Base-by-base conservation (phyloP, 768 basidiomycete genomes). In the Tubosaeta brunneosetosa region DNA sequence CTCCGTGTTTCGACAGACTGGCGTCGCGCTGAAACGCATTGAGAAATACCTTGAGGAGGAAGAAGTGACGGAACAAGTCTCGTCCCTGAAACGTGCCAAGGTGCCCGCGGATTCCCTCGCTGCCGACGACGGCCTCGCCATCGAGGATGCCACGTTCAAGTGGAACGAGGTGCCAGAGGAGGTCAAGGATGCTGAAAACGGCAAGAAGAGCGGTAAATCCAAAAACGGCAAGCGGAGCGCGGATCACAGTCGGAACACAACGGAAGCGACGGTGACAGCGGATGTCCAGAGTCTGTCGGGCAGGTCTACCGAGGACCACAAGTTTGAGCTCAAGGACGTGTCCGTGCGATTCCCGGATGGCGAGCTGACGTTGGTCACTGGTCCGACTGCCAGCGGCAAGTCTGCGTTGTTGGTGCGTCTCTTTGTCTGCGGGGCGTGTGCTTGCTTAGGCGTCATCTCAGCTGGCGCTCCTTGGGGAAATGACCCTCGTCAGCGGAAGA, bases 51-150 rank as follows among this genome's bases (percentile, higher is more conserved):
- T 85, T 0, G 71, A 71, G 12, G 84, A 86, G 55, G 82, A 83
- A 29, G 84, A 86, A 59, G 81, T 86, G 7, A 72, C 75, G 9
- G 80, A 76, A 38, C 79, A 80, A 55, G 82, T 85, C 1, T 84
- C 80, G 0, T 73, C 76, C 0, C 65, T 86, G 47, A 86, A 84
- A 65, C 66, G 67, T 29, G 36, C 60, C 13, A 47, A 48, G 12
- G 61, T 65, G 0, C 65, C 66, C 10, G 26, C 64, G 1, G 57
- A 58, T 41, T 62, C 61, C 0, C 66, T 67, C 17, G 56, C 55
- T 8, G 42, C 46, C 2, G 64, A 65, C 12, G 66, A 68, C 1
- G 73, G 70, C 16, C 73, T 84, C 47, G 80, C 76, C 0, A 77
- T 83, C 48, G 70, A 74, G 34, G 67, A 71, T 33, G 83, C 79